Evolutionary conservation across 352 stramenopile genomes (phyloP).

Genomic region (Phytophthora europaea): DNA sequence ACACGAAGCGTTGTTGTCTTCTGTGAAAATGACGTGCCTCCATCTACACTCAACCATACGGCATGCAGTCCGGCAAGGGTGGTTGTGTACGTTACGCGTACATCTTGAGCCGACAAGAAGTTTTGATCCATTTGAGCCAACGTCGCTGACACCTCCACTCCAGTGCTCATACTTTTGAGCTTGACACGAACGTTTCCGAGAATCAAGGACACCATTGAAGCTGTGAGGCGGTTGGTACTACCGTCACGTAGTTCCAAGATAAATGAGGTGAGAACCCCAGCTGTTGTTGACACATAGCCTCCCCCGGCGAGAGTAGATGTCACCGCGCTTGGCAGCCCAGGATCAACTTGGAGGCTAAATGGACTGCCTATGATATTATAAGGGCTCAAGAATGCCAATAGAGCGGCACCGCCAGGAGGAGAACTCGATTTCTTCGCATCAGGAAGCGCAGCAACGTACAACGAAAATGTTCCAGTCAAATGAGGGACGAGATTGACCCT

Average conservation of each 20-base stretch:
- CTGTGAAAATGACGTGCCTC: constrained; percentile 32
- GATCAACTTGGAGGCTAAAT: constrained; percentile 54
- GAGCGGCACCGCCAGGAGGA: constrained; percentile 25
- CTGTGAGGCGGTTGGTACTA: constrained; percentile 37
- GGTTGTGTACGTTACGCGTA: constrained; percentile 44
- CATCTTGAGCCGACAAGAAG: constrained; percentile 15
- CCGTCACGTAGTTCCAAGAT: constrained; percentile 55
- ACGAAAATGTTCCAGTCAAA: constrained; percentile 47
- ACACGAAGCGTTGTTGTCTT: constrained; percentile 44
- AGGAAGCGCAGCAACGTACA: constrained; percentile 49
- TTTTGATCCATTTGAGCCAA: constrained; percentile 16
- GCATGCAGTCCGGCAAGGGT: constrained; percentile 41
- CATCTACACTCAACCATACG: constrained; percentile 48
- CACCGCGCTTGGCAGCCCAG: constrained; percentile 37
- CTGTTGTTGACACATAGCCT: constrained; percentile 45
- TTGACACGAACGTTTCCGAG: constrained; percentile 21
- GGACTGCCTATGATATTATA: constrained; percentile 56
- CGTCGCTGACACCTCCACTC: constrained; percentile 10
- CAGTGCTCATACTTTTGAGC: constrained; percentile 13
- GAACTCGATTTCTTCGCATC: constrained; percentile 24
- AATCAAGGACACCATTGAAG: constrained; percentile 5
- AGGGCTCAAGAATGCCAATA: constrained; percentile 44
- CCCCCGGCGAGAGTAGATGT: constrained; percentile 47
- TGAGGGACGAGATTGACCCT: constrained; percentile 47
- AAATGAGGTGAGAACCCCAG: constrained; percentile 44